These are phyloP conservation scores for Vitis riparia DNA, from an alignment of 164 flowering plant genomes.

Conservation along the genomic window DNA sequence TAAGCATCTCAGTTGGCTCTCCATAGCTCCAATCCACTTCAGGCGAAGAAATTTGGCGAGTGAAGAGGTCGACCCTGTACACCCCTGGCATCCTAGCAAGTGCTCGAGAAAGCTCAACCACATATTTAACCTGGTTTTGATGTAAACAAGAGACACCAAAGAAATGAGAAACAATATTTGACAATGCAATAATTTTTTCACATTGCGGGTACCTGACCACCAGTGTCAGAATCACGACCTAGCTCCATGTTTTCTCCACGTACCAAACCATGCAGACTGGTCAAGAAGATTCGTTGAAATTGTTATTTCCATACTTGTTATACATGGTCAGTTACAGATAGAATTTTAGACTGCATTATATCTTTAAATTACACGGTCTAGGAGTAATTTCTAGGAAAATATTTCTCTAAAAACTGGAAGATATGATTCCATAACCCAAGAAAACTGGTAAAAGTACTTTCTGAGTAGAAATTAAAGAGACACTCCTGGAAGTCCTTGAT, in stretches of 20 bases:
- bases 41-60: conserved; percentile 70
- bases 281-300: conserved; percentile 19
- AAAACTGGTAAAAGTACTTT: no score
- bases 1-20: conserved; percentile 74
- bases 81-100: conserved; percentile 74
- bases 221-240: conserved; percentile 84
- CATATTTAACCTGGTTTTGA: conserved; percentile 62
- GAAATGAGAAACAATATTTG: not conserved
- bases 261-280: conserved; percentile 76
- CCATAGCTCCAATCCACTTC: conserved; percentile 73
- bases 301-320: no score
- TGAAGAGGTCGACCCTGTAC: conserved; percentile 73
- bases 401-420: no score
- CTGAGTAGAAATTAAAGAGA: no score
- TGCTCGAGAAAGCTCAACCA: conserved; percentile 78
- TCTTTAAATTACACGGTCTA: no score
- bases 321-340: no score
- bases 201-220: conserved; percentile 60
- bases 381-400: no score
- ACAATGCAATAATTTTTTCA: not conserved
- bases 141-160: not conserved
- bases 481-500: no score
- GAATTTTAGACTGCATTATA: no score
- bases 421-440: no score
- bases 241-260: conserved; percentile 87